phyloP scores from a whole-genome alignment of 208 protist genomes.

The Phytomonas sp. region DNA sequence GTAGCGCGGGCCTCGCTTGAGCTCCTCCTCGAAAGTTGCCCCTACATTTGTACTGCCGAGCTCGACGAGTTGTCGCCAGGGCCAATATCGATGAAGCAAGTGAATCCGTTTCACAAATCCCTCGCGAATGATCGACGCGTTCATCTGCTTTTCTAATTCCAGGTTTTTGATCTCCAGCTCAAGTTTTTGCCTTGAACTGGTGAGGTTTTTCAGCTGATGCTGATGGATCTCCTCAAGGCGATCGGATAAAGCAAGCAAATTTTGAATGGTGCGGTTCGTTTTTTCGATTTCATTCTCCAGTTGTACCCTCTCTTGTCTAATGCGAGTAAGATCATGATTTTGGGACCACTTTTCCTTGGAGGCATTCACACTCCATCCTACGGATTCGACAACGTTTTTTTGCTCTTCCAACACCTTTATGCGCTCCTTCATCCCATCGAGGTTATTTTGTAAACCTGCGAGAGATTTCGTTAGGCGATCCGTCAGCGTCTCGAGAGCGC shows the following conservation, averaged over 20 bases:
- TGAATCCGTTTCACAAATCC: constrained; percentile 68
- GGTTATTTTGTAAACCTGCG: constrained; percentile 28
- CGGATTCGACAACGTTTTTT: background rate
- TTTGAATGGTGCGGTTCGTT: constrained; percentile 37
- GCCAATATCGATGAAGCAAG: constrained; percentile 80
- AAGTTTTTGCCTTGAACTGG: constrained; percentile 19
- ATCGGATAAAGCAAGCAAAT: constrained; percentile 36
- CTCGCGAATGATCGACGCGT: constrained; percentile 40
- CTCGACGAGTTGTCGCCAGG: constrained; percentile 75
- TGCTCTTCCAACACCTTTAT: constrained; percentile 11
- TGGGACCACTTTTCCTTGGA: constrained; percentile 23
- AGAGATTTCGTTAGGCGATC: constrained; percentile 51
- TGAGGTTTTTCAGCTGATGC: constrained; percentile 22
- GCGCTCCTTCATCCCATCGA: constrained; percentile 39
- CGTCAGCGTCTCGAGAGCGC: constrained; percentile 32
- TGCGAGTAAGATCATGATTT: constrained; percentile 48
- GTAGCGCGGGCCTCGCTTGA: constrained; percentile 72
- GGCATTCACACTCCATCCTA: background rate
- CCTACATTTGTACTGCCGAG: constrained; percentile 69
- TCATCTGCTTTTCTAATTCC: constrained; percentile 18
- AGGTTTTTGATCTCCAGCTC: constrained; percentile 39
- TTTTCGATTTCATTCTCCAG: constrained; percentile 45
- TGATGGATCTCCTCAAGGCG: constrained; percentile 43
- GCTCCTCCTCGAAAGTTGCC: constrained; percentile 69
- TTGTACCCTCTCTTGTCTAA: constrained; percentile 38